Evolutionary conservation across 2,329 filamentous ascomycete genomes (phyloP), one percentile per base, ranked within the genome.

Genomic region (Cadophora luteo-olivacea): DNA sequence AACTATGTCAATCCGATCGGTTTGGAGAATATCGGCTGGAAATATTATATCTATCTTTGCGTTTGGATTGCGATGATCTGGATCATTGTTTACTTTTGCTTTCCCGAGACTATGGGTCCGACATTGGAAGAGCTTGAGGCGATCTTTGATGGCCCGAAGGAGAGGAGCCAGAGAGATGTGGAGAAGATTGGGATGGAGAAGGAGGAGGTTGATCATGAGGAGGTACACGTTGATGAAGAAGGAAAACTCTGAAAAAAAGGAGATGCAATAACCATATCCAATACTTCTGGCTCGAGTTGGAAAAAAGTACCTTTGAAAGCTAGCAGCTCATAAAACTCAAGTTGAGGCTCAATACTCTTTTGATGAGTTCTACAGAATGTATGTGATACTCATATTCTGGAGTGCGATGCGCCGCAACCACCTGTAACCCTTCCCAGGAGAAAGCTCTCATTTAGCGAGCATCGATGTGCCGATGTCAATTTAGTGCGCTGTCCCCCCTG

Each of bases 81-180:
- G 19, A 29, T 55, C 2, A 52, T 74, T 16, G 64, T 69, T 2
- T 74, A 68, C 54, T 69, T 71, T 33, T 57, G 54, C 71, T 81
- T 78, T 70, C 75, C 78, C 48, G 80, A 82, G 70, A 82, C 80
- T 25, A 75, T 77, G 24, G 79, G 79, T 70, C 78, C 78, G 14
- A 78, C 80, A 38, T 75, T 82, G 11, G 80, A 82, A 71, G 80
- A 82, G 67, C 79, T 82, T 64, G 80, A 79, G 29, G 78, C 58
- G 32, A 25, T 72, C 9, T 72, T 72, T 36, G 70, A 72, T 48
- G 61, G 60, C 14, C 41, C 41, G 41, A 19, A 45, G 41, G 12
- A 45, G 41, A 45, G 16, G 41, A 45, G 6, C 19, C 12, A 19
- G 12, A 16, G 41, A 19, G 41, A 45, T 45, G 41, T 45, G 6